These are phyloP conservation scores for Zygosaccharomyces kombuchaensis DNA, from an alignment of 805 yeast species.

Conservation along the genomic window DNA sequence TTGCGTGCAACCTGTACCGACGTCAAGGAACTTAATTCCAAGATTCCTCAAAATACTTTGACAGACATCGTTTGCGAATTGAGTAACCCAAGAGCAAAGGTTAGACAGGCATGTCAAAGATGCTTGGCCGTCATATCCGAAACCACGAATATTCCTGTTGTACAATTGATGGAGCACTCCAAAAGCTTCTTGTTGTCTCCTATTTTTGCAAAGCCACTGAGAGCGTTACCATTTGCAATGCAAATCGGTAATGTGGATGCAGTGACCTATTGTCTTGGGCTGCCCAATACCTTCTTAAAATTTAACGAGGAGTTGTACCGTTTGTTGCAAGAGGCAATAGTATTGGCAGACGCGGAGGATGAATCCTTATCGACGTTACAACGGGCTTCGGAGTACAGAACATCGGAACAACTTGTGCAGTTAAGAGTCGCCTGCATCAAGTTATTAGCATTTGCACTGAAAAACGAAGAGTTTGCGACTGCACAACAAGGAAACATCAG, in stretches of 20 bases:
- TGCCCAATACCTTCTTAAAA: constrained; percentile 75
- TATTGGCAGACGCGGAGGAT: constrained; percentile 95
- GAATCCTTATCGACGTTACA: constrained; percentile 88
- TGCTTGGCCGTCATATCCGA: constrained; percentile 66
- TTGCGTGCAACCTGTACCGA: constrained; percentile 62
- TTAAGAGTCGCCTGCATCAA: constrained; percentile 86
- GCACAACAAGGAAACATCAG: constrained; percentile 75
- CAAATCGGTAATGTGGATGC: constrained; percentile 98
- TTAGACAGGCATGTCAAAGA: constrained; percentile 74
- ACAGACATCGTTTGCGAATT: constrained; percentile 91
- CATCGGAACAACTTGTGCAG: constrained; percentile 82
- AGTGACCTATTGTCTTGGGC: constrained; percentile 79
- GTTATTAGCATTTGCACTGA: constrained; percentile 73
- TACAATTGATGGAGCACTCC: constrained; percentile 76
- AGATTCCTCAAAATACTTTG: constrained; percentile 73
- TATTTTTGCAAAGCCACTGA: constrained; percentile 90
- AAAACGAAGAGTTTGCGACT: constrained; percentile 76
- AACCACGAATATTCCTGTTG: constrained; percentile 62
- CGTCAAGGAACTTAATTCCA: constrained; percentile 52
- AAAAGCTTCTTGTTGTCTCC: constrained; percentile 82
- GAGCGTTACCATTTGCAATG: constrained; percentile 98
- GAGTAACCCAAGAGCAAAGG: constrained; percentile 80
- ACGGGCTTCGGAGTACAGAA: constrained; percentile 77
- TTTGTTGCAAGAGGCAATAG: constrained; percentile 81
- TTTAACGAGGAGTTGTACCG: constrained; percentile 88